These are phyloP conservation scores for Debaryomyces subglobosus DNA, from an alignment of 1,139 yeast species.

Conservation along the genomic window DNA sequence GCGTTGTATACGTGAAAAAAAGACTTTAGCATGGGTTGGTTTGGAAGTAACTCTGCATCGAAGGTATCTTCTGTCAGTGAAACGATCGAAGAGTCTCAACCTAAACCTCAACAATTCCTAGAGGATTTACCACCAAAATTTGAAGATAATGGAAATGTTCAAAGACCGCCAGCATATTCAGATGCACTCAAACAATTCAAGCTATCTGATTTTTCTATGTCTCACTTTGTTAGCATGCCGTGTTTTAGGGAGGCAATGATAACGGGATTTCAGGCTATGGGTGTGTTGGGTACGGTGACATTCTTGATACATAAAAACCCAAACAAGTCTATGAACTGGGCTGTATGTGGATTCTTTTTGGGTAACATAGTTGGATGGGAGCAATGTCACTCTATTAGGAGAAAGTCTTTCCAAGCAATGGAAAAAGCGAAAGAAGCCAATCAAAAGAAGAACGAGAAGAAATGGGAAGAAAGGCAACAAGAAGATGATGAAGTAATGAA, in stretches of 20 bases:
- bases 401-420: conserved; percentile 63
- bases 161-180: conserved; percentile 25
- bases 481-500: conserved; percentile 5
- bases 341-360: conserved; percentile 73
- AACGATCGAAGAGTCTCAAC: conserved; percentile 18
- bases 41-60: conserved; percentile 28
- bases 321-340: conserved; percentile 75
- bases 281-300: conserved; percentile 74
- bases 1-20: background rate
- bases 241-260: conserved; percentile 90
- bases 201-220: conserved; percentile 57
- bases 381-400: conserved; percentile 77
- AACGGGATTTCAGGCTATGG: conserved; percentile 85
- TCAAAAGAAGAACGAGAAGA: conserved; percentile 37
- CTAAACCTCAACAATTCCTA: conserved; percentile 22
- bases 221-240: conserved; percentile 67
- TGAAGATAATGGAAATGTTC: conserved; percentile 35
- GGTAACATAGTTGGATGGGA: conserved; percentile 93
- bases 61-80: conserved; percentile 31
- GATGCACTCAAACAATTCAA: conserved; percentile 37
- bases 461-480: conserved; percentile 6
- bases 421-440: conserved; percentile 60
- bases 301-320: conserved; percentile 69
- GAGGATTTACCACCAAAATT: conserved; percentile 52
- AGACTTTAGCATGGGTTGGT: conserved; percentile 34